phyloP scores from a whole-genome alignment of 176 grass and related monocot species.

The Carex pumila region DNA sequence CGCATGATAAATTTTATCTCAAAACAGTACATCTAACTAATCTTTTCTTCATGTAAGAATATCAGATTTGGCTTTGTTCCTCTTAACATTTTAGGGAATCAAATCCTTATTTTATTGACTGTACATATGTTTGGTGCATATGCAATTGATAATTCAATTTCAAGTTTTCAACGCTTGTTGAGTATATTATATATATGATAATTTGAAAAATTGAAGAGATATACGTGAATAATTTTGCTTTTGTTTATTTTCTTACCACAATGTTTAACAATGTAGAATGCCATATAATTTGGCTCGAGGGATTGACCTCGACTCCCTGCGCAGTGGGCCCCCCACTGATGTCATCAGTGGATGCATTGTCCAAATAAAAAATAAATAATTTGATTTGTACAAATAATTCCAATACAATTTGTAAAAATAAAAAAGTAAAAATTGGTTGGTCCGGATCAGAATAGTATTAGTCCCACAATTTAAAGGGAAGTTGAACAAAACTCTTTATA shows the following conservation, averaged over 20 bases:
- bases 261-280: slow-evolving; percentile 65
- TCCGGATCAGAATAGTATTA: too few species aligned
- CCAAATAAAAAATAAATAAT: too few species aligned
- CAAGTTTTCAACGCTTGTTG: not conserved
- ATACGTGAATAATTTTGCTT: not conserved
- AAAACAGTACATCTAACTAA: slow-evolving; percentile 64
- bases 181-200: not conserved
- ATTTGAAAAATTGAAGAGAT: not conserved
- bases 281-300: slow-evolving; percentile 32
- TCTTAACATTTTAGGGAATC: not conserved
- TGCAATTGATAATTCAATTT: too few species aligned
- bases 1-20: slow-evolving; percentile 81
- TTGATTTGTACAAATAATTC: too few species aligned
- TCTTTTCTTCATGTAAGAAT: not conserved
- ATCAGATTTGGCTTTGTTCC: not conserved
- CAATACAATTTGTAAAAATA: too few species aligned
- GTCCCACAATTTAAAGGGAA: too few species aligned
- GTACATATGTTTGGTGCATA: too few species aligned
- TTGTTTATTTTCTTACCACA: not conserved
- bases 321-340: too few species aligned
- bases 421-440: too few species aligned
- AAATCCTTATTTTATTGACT: not conserved
- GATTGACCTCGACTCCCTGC: too few species aligned
- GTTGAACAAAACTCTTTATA: too few species aligned
- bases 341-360: too few species aligned